Conservation (phyloP, 2,329 filamentous ascomycete species). For the Fusarium sp. region DNA sequence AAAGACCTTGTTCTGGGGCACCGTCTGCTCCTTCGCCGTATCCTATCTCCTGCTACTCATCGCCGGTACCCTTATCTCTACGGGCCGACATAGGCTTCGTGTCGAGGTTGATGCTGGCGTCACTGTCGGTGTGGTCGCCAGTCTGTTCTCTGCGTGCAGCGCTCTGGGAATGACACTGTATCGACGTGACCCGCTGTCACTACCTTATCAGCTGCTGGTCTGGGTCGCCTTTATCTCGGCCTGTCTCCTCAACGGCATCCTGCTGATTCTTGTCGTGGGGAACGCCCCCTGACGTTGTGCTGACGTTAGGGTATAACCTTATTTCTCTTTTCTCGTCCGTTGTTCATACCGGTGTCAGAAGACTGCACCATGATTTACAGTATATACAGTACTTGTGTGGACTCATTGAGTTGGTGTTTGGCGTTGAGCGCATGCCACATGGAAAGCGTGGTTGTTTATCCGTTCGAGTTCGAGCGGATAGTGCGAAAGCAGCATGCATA, state of each 20-base stretch:
- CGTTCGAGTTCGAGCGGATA: neutral
- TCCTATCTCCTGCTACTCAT: conserved; percentile 74
- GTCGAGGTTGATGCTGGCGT: conserved; percentile 81
- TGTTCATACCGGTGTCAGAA: neutral
- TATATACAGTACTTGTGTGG: conserved; percentile 12
- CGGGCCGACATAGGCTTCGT: conserved; percentile 74
- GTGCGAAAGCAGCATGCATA: neutral
- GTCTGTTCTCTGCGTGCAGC: conserved; percentile 71
- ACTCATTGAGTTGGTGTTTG: conserved; percentile 17
- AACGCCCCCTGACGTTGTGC: conserved; percentile 48
- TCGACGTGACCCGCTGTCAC: conserved; percentile 57
- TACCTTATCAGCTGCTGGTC: conserved; percentile 57
- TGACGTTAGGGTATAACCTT: neutral
- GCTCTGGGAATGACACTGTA: conserved; percentile 70
- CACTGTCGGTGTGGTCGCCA: conserved; percentile 75
- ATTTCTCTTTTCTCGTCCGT: neutral
- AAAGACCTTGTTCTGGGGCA: conserved; percentile 65
- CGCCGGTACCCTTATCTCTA: conserved; percentile 72
- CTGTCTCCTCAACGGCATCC: conserved; percentile 58
- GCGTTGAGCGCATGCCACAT: conserved; percentile 38
- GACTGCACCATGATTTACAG: conserved; percentile 14
- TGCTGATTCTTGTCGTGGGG: conserved; percentile 56
- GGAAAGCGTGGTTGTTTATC: conserved; percentile 1
- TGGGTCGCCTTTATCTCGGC: conserved; percentile 51
- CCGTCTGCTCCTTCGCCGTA: conserved; percentile 65